Percentiles rank a stretch among this genome's conserved stretches.
Conservation (phyloP, 2,329 filamentous ascomycete genomes). For the Chaetomium globosum region DNA sequence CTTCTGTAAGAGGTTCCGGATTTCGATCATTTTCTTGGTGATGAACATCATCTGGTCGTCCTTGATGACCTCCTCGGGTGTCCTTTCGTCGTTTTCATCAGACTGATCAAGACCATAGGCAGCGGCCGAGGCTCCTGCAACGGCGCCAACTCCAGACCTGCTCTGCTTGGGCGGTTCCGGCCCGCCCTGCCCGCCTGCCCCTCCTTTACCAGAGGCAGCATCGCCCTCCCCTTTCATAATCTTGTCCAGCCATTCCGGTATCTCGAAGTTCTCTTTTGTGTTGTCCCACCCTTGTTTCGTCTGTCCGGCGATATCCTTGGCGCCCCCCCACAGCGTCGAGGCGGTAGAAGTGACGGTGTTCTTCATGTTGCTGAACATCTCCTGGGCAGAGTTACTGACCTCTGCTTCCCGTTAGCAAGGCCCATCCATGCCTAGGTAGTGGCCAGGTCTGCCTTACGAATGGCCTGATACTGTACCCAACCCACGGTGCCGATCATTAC, state of each 20-base stretch:
- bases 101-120: slow-evolving; percentile 78
- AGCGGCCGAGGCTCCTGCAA: slow-evolving; percentile 71
- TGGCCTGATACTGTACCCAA: slow-evolving; percentile 95
- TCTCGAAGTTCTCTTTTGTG: slow-evolving; percentile 74
- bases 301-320: slow-evolving; percentile 75
- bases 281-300: slow-evolving; percentile 79
- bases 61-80: slow-evolving; percentile 67
- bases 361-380: slow-evolving; percentile 72
- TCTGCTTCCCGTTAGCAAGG: slow-evolving; percentile 49
- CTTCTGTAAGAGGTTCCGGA: slow-evolving; percentile 84
- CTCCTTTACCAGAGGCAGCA: slow-evolving; percentile 53
- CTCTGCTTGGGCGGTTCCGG: slow-evolving; percentile 60
- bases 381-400: slow-evolving; percentile 75
- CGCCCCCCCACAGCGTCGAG: slow-evolving; percentile 68
- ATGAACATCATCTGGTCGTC: slow-evolving; percentile 99
- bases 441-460: slow-evolving; percentile 58
- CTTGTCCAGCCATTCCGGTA: slow-evolving; percentile 77
- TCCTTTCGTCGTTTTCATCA: slow-evolving; percentile 58
- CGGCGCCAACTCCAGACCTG: slow-evolving; percentile 60
- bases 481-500: slow-evolving; percentile 83
- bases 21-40: slow-evolving; percentile 99
- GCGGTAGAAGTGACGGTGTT: slow-evolving; percentile 72
- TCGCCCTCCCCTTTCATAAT: slow-evolving; percentile 66
- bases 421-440: not conserved
- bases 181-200: slow-evolving; percentile 53